These are phyloP conservation scores for Capillidium heterosporum DNA, from an alignment of 371 early-diverging fungal genomes.

Conservation along the genomic window DNA sequence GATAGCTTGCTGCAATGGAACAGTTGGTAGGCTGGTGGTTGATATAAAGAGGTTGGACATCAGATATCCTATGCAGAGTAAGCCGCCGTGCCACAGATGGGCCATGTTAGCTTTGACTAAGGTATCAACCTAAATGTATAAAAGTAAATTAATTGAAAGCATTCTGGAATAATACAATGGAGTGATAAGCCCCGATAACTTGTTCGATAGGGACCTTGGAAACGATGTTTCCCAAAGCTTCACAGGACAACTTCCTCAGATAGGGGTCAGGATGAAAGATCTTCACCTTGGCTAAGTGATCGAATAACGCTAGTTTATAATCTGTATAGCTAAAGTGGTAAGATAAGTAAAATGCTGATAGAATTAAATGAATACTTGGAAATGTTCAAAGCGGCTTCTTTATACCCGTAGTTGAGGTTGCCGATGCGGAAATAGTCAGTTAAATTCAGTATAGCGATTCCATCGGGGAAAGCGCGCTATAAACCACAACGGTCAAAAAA, in stretches of 20 bases:
- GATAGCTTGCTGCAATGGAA: too few species aligned
- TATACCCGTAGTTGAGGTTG: conserved; percentile 49
- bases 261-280: conserved; percentile 46
- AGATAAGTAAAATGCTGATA: conserved; percentile 2
- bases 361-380: conserved; percentile 53
- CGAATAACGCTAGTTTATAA: not conserved
- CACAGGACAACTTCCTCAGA: conserved; percentile 53
- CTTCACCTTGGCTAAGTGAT: conserved; percentile 16
- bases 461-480: conserved; percentile 76
- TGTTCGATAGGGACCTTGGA: not conserved
- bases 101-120: too few species aligned
- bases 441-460: conserved; percentile 71
- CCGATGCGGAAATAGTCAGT: conserved; percentile 88
- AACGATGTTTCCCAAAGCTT: not conserved
- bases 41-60: too few species aligned
- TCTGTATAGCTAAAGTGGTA: not conserved
- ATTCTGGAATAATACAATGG: not conserved
- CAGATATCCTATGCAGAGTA: too few species aligned
- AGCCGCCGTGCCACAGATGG: too few species aligned
- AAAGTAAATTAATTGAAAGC: not conserved
- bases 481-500: not conserved
- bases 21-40: too few species aligned
- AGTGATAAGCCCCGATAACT: not conserved
- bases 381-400: conserved; percentile 41
- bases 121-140: not conserved